Evolutionary conservation across 768 basidiomycete species (phyloP), one percentile per base, ranked within the genome.

Genomic region (Leccinum variicolor): DNA sequence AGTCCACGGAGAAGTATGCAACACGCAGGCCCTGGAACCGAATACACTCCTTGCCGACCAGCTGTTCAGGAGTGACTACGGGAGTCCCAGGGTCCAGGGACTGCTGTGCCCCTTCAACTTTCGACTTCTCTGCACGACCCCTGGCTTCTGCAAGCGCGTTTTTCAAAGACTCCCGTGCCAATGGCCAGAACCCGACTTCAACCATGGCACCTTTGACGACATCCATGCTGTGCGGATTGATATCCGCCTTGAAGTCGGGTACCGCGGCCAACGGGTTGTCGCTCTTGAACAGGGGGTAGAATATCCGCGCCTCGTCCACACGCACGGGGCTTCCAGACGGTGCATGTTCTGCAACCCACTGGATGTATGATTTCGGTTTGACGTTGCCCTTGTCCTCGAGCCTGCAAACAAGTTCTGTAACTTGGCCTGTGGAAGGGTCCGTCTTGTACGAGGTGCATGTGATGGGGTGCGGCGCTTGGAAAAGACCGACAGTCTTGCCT

Each of bases 1-100:
- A 89, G 71, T 99, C 97, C 26, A 98, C 77, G 19, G 92, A 83
- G 68, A 99, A 98, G 77, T 98, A 99, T 3, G 89, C 97, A 49
- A 98, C 87, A 10, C 97, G 86, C 67, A 98, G 79, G 8, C 94
- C 97, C 75, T 99, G 97, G 86, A 99, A 98, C 39, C 97, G 83
- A 55, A 98, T 82, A 69, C 89, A 92, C 73, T 98, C 97, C 71
- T 89, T 89, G 26, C 90, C 96, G 47, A 92, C 83, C 41, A 96
- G 79, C 71, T 92, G 90, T 54, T 85, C 87, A 4, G 71, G 67
- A 6, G 86, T 90, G 21, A 87, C 86, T 50, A 82, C 80, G 1
- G 91, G 93, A 26, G 85, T 90, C 54, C 80, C 81, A 34, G 80
- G 80, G 34, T 75, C 70, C 34, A 70, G 68, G 4, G 66, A 72